Base-by-base conservation (phyloP, 345 rosid species). In the Aethionema arabicum region DNA sequence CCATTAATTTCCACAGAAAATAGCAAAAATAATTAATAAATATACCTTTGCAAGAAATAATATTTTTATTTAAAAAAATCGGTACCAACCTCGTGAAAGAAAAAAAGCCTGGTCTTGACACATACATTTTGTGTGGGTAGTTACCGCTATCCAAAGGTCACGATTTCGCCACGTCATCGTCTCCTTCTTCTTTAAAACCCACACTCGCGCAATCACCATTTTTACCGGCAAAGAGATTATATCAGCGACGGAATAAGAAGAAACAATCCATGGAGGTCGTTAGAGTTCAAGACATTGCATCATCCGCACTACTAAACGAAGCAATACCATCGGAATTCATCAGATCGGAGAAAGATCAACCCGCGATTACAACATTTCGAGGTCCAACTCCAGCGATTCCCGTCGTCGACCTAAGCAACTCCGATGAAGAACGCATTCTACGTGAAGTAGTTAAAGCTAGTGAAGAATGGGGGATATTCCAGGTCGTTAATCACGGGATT, bases 291-390 rank as follows among this genome's bases (percentile, higher is more conserved):
- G 77, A 80, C 43, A 66, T 83, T 11, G 75, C 86, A 12, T 77
- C 76, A 0, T 56, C 67, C 0, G 59, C 77, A 10, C 65, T 52
- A 3, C 32, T 67, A 0, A 43, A 15, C 0, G 84, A 75, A 12
- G 70, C 76, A 0, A 85, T 92, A 13, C 98, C 95, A 0, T 53
- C 51, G 0, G 96, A 78, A 52, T 92, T 81, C 82, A 79, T 92
- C 33, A 68, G 87, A 31, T 65, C 90, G 0, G 86, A 77, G 48
- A 70, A 67, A 4, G 98, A 92, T 4, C 96, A 85, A 59, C 93
- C 98, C 0, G 80, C 82, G 7, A 47, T 71, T 52, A 79, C 95
- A 3, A 92, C 95, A 0, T 77, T 77, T 51, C 59, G 10, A 1
- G 98, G 93, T 1, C 72, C 77, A 0, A 33, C 43, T 5, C 78